These are phyloP conservation scores for Mollisiaceae sp. DNA, from an alignment of 2,329 filamentous ascomycete species.

Conservation along the genomic window DNA sequence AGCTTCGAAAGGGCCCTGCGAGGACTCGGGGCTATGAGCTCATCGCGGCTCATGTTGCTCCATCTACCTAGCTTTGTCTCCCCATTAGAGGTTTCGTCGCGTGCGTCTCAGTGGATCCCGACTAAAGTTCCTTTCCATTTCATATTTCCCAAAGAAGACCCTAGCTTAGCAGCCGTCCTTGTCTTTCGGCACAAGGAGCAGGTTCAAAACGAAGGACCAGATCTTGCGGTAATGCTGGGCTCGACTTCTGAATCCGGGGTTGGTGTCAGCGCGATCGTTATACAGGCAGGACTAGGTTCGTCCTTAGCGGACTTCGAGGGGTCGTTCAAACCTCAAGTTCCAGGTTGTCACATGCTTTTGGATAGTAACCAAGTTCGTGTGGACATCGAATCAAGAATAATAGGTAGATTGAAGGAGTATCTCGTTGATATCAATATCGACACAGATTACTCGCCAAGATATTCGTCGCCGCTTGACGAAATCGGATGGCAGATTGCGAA, in stretches of 20 bases:
- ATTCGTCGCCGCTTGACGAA: background rate
- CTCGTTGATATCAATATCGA: background rate
- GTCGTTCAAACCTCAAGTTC: background rate
- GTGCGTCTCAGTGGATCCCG: background rate
- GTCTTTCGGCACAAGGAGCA: background rate
- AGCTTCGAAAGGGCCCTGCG: background rate
- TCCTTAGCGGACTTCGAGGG: background rate
- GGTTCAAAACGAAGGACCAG: too few relatives aligned
- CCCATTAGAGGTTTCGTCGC: background rate
- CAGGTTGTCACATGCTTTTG: background rate
- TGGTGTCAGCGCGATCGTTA: background rate
- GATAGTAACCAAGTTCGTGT: background rate
- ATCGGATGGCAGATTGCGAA: background rate
- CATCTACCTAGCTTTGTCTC: background rate
- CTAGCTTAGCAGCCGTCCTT: background rate
- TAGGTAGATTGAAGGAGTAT: background rate
- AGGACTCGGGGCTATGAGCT: background rate
- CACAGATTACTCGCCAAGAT: background rate
- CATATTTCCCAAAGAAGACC: background rate
- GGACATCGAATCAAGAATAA: background rate
- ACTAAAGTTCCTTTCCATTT: background rate
- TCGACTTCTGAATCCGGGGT: background rate
- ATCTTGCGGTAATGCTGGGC: background rate
- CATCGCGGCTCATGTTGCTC: background rate
- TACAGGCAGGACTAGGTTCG: background rate